These are phyloP conservation scores for Cryptomeria japonica DNA, from an alignment of 75 land plant species.

Conservation along the genomic window DNA sequence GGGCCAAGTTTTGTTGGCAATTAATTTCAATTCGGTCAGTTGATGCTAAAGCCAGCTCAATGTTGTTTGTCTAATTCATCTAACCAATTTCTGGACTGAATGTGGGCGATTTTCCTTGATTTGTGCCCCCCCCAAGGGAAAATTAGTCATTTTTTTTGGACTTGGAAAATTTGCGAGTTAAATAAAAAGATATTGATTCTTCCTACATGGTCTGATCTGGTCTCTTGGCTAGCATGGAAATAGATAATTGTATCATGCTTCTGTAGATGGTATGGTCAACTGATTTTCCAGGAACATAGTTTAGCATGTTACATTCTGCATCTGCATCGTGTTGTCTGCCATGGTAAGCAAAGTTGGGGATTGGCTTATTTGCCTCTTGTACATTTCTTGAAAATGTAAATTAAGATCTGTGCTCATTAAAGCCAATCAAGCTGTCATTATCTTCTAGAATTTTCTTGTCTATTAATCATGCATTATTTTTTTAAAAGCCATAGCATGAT, in stretches of 20 bases:
- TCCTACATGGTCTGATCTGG: not conserved
- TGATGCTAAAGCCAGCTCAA: not conserved
- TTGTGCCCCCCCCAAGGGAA: not conserved
- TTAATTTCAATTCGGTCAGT: not conserved
- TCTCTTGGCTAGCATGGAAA: not conserved
- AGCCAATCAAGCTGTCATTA: not conserved
- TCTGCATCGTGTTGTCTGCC: not conserved
- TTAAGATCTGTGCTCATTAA: not conserved
- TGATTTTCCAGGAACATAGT: not conserved
- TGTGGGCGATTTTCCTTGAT: not conserved
- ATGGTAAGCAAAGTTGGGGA: not conserved
- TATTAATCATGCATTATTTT: not conserved
- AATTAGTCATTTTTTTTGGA: not conserved
- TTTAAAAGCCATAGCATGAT: not conserved
- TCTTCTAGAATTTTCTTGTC: not conserved
- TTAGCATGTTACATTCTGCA: not conserved
- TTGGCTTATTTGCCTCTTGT: not conserved
- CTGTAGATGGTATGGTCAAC: not conserved
- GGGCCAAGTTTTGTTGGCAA: not conserved
- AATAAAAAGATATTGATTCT: slow-evolving; percentile 1
- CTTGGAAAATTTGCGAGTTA: not conserved
- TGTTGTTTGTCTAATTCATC: not conserved
- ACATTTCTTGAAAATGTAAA: not conserved
- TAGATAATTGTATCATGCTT: not conserved
- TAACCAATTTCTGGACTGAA: slow-evolving; percentile 1